Base-by-base conservation (phyloP, 2,329 filamentous ascomycete species). In the Penicillium frequentans region DNA sequence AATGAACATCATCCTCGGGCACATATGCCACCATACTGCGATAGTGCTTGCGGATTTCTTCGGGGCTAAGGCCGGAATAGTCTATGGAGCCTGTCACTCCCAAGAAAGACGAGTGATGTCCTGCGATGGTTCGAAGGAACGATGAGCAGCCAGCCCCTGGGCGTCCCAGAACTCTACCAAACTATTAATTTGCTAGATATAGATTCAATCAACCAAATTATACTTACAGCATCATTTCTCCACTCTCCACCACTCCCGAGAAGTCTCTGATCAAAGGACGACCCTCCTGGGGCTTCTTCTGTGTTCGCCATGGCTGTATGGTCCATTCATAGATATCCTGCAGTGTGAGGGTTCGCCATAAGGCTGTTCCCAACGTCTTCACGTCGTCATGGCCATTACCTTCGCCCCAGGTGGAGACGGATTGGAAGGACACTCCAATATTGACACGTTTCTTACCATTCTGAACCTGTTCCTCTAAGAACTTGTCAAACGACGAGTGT, bases 291-390 rank as follows among this genome's bases (percentile, higher is more conserved):
- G 78, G 75, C 33, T 76, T 73, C 14, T 75, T 73, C 13, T 77
- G 67, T 35, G 71, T 72, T 10, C 82, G 42, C 53, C 75, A 76
- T 1, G 81, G 81, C 44, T 84, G 68, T 59, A 82, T 79, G 2
- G 79, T 72, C 54, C 77, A 78, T 19, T 91, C 69, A 19, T 89
- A 77, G 26, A 78, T 79, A 72, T 89, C 91, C 3, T 90, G 77
- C 64, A 91, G 87, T 0, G 89, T 90, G 64, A 92, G 89, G 0
- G 88, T 90, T n/a, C 88, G 88, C 35, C 90, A 67, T 27, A 92
- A 78, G 1, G 89, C 88, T 52, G 87, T 83, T 0, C 88, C 88
- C 0, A 92, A 73, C 0, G 88, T 90, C 61, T 84, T 84, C 21
- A 89, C 86, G 62, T 87, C 85, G 0, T 82, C 81, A 3, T 87